A percentile compares a stretch with the other conserved stretches of the same genome.
phyloP scores from a whole-genome alignment of 805 yeast genomes.

The Saccharomycopsis malanga region DNA sequence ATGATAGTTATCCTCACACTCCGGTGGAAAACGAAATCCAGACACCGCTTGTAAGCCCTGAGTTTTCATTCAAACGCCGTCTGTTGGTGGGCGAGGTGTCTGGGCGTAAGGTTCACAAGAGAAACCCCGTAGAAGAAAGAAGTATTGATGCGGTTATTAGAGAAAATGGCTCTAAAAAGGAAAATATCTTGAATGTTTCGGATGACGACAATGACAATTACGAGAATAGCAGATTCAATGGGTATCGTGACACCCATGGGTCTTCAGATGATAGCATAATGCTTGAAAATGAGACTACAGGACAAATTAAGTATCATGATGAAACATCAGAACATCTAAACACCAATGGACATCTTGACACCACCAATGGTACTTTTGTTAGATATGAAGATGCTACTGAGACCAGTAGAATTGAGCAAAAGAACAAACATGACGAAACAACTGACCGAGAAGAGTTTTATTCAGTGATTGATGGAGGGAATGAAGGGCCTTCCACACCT shows the following conservation, averaged over 20 bases:
- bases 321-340: no score
- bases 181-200: no score
- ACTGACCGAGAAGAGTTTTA: no score
- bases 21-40: constrained; percentile 19
- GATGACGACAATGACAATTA: background rate
- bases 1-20: constrained; percentile 18
- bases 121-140: background rate
- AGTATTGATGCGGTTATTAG: background rate
- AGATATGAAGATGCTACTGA: background rate
- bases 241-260: background rate
- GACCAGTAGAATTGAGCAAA: background rate
- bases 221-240: background rate
- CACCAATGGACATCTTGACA: background rate
- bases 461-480: no score
- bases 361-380: background rate
- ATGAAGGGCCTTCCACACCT: constrained; percentile 24
- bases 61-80: constrained; percentile 16
- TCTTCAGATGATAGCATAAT: constrained; percentile 12
- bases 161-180: background rate
- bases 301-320: no score
- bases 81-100: constrained; percentile 19
- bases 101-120: constrained; percentile 12
- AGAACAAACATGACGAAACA: no score
- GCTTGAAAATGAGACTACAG: constrained; percentile 8
- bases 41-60: constrained; percentile 19